Base-by-base conservation (phyloP, 2,329 filamentous ascomycete genomes). In the Aspergillus uvarum region DNA sequence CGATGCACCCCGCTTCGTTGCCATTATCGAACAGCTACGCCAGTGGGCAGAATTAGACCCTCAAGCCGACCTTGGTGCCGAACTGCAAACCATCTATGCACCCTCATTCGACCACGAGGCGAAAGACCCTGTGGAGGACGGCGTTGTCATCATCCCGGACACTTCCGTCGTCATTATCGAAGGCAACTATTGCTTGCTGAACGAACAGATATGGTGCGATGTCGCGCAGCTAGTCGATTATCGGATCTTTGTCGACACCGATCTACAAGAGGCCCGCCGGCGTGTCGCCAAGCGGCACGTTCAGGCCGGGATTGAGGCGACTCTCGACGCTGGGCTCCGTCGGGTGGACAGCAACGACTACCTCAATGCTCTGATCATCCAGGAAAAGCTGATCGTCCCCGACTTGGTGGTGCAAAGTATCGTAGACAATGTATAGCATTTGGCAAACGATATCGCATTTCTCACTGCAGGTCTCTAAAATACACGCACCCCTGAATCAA, bases 211-310 rank as follows among this genome's bases (percentile, higher is more conserved):
- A 3, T 65, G 61, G 63, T 42, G 61, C 3, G 61, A 65, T 11
- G 21, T 63, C 3, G 47, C 49, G 2, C 26, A 79, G 74, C 26
- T 77, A 4, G 74, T 78, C 2, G 79, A 81, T 56, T 75, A 78
- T n/a, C 71, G 72, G 2, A 76, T 78, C 63, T 76, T 80, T 21
- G 73, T 82, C 0, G 68, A 76, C 31, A 74, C 79, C 0, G 76
- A 80, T 44, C 64, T 73, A 2, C 58, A 61, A 2, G 64, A 77
- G 21, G 78, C 78, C 2, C 64, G 72, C 26, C 62, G 64, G n/a
- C 68, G 79, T 12, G 70, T 80, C 16, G 78, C 79, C 0, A 63
- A 63, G 31, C 67, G 79, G 11, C 79, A 81, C 67, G 59, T 80
- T 0, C 47, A 63, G 29, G 73, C 75, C 0, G 77, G 78, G 0